phyloP scores from a whole-genome alignment of 139 green algal species.

The Chlamydomonas incerta region DNA sequence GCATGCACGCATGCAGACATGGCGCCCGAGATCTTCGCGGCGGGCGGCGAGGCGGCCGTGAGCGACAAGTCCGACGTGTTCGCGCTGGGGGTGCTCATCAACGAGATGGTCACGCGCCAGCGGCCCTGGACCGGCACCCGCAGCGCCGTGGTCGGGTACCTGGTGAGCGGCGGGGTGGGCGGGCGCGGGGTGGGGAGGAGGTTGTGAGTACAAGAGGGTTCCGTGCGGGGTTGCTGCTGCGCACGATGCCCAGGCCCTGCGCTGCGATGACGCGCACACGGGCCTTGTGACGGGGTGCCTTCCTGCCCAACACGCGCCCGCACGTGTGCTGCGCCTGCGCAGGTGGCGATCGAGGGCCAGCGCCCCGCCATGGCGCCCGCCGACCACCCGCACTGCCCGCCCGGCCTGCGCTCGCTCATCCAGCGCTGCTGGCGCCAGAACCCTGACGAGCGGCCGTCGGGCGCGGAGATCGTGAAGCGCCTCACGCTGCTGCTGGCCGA shows the following conservation, averaged over 20 bases:
- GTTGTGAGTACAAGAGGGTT: too few species aligned
- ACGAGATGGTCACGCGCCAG: not conserved
- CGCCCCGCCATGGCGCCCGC: too few species aligned
- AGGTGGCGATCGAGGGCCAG: not conserved
- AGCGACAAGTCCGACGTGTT: not conserved
- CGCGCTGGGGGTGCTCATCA: not conserved
- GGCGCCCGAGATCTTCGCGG: too few species aligned
- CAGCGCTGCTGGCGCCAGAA: not conserved
- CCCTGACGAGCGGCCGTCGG: not conserved
- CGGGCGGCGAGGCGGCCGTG: too few species aligned
- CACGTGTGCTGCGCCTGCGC: too few species aligned
- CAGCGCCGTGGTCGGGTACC: not conserved
- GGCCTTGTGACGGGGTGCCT: too few species aligned
- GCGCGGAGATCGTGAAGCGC: not conserved
- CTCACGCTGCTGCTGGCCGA: constrained; percentile 7
- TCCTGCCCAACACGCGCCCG: too few species aligned
- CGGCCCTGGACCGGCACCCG: not conserved
- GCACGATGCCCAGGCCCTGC: too few species aligned
- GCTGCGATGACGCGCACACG: too few species aligned
- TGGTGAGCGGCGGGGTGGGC: not conserved
- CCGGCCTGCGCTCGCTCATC: not conserved
- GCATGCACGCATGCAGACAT: too few species aligned
- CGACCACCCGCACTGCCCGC: not conserved
- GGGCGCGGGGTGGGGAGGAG: too few species aligned
- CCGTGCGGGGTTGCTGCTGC: too few species aligned